A percentile compares a stretch with the other conserved stretches of the same genome.
These are phyloP conservation scores for Umbilicus rupestris DNA, from an alignment of 164 flowering plant genomes.

Conservation along the genomic window DNA sequence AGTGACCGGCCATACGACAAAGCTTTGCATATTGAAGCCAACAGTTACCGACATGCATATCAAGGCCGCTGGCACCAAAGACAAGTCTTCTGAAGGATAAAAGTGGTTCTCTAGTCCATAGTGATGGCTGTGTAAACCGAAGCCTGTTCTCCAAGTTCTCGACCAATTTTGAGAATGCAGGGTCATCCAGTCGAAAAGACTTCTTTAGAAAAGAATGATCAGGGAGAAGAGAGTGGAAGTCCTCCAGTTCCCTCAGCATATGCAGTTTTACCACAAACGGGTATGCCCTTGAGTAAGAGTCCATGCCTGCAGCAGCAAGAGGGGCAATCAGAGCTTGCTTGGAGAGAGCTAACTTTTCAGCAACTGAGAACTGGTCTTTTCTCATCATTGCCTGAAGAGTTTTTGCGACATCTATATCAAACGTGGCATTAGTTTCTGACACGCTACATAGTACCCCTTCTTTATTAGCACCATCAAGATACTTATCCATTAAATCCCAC, in stretches of 20 bases:
- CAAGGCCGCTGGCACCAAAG: constrained; percentile 70
- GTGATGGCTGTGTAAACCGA: constrained; percentile 76
- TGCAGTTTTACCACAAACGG: constrained; percentile 93
- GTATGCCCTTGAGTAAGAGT: constrained; percentile 87
- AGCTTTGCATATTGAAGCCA: constrained; percentile 98
- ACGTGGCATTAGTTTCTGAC: constrained; percentile 79
- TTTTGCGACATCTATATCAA: constrained; percentile 93
- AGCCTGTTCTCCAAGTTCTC: constrained; percentile 82
- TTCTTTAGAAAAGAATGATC: constrained; percentile 77
- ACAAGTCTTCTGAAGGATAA: constrained; percentile 85
- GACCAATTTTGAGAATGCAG: constrained; percentile 41
- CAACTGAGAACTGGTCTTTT: constrained; percentile 78
- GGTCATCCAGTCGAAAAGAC: constrained; percentile 45
- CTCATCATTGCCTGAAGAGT: constrained; percentile 91
- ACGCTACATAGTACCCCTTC: constrained; percentile 77
- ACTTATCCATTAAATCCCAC: constrained; percentile 97
- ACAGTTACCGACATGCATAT: constrained; percentile 75
- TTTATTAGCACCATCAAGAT: constrained; percentile 71
- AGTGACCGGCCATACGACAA: constrained; percentile 94
- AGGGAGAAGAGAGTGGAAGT: constrained; percentile 61
- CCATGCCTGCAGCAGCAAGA: constrained; percentile 99
- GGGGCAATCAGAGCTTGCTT: constrained; percentile 93
- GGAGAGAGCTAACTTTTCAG: constrained; percentile 76
- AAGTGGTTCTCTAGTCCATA: constrained; percentile 97
- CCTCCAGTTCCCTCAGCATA: constrained; percentile 81